These are phyloP conservation scores for Kokia cookei DNA, from an alignment of 441 rosid species.

Conservation along the genomic window DNA sequence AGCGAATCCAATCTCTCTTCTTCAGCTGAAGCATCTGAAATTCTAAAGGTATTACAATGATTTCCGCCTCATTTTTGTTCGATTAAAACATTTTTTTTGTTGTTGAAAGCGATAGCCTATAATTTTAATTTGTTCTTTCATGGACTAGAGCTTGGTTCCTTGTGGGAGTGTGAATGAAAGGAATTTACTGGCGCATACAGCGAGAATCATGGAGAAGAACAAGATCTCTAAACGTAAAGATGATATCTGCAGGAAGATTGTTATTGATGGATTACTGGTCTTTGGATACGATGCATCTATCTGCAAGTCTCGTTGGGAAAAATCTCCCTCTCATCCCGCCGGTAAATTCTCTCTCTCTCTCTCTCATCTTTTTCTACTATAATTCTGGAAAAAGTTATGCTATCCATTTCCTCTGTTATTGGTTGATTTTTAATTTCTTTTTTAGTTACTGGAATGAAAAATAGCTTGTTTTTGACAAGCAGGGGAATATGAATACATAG, in stretches of 20 bases:
- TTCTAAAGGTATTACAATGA: conserved; percentile 46
- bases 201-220: conserved; percentile 63
- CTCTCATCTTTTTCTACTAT: background rate
- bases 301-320: conserved; percentile 88
- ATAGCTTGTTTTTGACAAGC: conserved; percentile 11
- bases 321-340: conserved; percentile 52
- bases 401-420: background rate
- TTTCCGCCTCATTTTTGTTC: background rate
- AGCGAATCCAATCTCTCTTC: conserved; percentile 27
- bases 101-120: background rate
- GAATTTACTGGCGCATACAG: conserved; percentile 53
- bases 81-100: background rate
- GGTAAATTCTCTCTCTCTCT: conserved; percentile 36
- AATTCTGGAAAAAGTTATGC: background rate
- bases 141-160: conserved; percentile 52
- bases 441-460: background rate
- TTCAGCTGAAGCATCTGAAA: conserved; percentile 40
- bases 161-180: conserved; percentile 48
- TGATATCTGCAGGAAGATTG: conserved; percentile 40
- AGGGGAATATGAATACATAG: conserved; percentile 81
- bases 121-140: background rate
- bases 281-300: conserved; percentile 69
- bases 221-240: conserved; percentile 51
- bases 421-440: background rate
- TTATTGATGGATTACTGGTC: conserved; percentile 43